Conservation (phyloP, 2,329 filamentous ascomycete species). For the Diplodia intermedia region DNA sequence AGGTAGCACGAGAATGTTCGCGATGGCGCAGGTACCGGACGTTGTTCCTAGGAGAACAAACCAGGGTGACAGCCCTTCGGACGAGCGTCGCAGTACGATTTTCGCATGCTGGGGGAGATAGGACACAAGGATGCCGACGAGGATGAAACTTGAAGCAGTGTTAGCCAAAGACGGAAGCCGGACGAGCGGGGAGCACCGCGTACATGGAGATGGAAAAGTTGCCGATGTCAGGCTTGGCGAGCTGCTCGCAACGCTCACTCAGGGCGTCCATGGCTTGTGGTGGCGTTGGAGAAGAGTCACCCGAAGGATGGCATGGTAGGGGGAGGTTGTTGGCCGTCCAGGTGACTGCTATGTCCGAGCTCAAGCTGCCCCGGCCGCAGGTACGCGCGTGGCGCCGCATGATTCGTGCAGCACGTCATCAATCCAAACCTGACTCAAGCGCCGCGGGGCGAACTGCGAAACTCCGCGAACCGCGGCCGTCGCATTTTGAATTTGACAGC, state of each 20-base stretch:
- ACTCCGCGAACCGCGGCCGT: conserved; percentile 29
- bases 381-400: conserved; percentile 10
- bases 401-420: conserved; percentile 18
- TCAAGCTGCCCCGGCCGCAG: conserved; percentile 27
- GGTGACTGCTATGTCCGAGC: conserved; percentile 30
- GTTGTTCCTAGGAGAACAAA: conserved; percentile 94
- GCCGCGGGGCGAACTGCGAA: conserved; percentile 20
- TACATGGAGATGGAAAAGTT: conserved; percentile 64
- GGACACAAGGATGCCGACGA: conserved; percentile 87
- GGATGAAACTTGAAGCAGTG: conserved; percentile 65
- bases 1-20: conserved; percentile 90
- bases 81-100: conserved; percentile 83
- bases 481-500: conserved; percentile 31
- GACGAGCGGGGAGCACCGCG: conserved; percentile 35
- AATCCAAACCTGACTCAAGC: conserved; percentile 1
- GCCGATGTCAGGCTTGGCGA: conserved; percentile 58
- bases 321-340: conserved; percentile 12
- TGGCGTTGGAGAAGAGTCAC: conserved; percentile 5
- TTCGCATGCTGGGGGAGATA: conserved; percentile 95
- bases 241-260: conserved; percentile 55
- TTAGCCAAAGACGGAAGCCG: conserved; percentile 26
- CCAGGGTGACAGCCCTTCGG: conserved; percentile 93
- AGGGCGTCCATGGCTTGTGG: conserved; percentile 27
- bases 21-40: conserved; percentile 85
- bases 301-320: conserved; percentile 17